Conservation (phyloP, 305 asterid species). For the Fraxinus floribunda region DNA sequence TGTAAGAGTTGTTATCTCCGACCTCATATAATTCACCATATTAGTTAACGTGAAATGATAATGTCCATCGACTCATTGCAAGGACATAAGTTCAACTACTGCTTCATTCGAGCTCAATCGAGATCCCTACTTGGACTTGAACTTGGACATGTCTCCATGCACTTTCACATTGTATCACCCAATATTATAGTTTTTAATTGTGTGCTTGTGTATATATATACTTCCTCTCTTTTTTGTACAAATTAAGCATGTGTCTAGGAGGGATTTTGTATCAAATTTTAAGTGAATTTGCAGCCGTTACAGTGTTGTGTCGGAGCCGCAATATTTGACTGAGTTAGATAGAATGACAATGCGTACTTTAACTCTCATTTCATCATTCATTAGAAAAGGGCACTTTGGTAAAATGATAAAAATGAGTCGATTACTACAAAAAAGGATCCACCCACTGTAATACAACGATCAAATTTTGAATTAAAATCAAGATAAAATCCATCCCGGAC, state of each 20-base stretch:
- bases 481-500: too few species aligned
- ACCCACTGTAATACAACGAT: not conserved
- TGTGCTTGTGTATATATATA: not conserved
- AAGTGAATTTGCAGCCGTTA: not conserved
- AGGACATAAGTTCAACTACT: not conserved
- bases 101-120: not conserved
- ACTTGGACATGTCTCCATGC: not conserved
- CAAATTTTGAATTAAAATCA: too few species aligned
- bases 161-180: not conserved
- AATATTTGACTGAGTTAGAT: not conserved
- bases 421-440: not conserved
- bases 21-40: not conserved
- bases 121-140: not conserved
- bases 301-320: not conserved
- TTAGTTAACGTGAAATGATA: not conserved
- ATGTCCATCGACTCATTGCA: not conserved
- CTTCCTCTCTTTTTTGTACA: not conserved
- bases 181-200: not conserved
- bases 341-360: not conserved
- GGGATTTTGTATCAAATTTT: not conserved
- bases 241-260: not conserved
- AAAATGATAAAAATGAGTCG: not conserved
- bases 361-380: not conserved
- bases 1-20: not conserved
- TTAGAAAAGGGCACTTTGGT: not conserved